phyloP scores from a whole-genome alignment of 2,329 filamentous ascomycete species.

The Orbilia brochopaga region DNA sequence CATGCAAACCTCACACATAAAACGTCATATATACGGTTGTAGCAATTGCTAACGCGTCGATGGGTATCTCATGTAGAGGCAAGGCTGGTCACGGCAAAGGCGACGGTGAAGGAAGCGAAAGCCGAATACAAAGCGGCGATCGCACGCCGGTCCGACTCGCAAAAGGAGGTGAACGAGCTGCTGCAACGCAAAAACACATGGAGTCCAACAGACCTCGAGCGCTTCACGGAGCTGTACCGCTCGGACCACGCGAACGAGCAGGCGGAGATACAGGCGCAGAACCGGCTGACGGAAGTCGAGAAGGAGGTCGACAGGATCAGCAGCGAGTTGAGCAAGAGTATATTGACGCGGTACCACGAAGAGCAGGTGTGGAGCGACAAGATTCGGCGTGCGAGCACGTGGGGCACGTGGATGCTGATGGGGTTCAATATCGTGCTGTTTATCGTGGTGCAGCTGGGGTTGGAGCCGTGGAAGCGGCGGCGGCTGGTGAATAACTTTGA shows the following conservation, averaged over 20 bases:
- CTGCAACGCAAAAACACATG: slow-evolving; percentile 93
- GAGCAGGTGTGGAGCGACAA: slow-evolving; percentile 99
- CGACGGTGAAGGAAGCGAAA: slow-evolving; percentile 73
- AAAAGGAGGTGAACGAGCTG: slow-evolving; percentile 93
- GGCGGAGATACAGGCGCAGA: slow-evolving; percentile 74
- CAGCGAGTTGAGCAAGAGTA: slow-evolving; percentile 76
- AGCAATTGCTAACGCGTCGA: slow-evolving; percentile 59
- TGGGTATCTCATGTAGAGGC: slow-evolving; percentile 62
- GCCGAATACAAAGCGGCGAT: slow-evolving; percentile 82
- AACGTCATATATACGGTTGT: not conserved
- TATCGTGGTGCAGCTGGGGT: slow-evolving; percentile 81
- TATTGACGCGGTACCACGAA: slow-evolving; percentile 92
- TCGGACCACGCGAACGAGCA: slow-evolving; percentile 93
- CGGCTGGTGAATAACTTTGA: slow-evolving; percentile 83
- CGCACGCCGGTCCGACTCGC: slow-evolving; percentile 79
- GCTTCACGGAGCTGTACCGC: slow-evolving; percentile 90
- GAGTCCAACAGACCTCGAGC: slow-evolving; percentile 84
- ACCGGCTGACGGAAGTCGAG: slow-evolving; percentile 76
- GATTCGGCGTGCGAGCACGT: slow-evolving; percentile 92
- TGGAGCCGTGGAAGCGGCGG: slow-evolving; percentile 88
- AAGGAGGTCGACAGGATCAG: slow-evolving; percentile 77
- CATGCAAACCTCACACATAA: not conserved
- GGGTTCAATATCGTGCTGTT: slow-evolving; percentile 92
- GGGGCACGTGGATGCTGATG: slow-evolving; percentile 98
- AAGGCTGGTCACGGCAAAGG: slow-evolving; percentile 67